These are phyloP conservation scores for Erythrobasidium hasegawianum DNA, from an alignment of 1,284 basidiomycete species.

Conservation along the genomic window DNA sequence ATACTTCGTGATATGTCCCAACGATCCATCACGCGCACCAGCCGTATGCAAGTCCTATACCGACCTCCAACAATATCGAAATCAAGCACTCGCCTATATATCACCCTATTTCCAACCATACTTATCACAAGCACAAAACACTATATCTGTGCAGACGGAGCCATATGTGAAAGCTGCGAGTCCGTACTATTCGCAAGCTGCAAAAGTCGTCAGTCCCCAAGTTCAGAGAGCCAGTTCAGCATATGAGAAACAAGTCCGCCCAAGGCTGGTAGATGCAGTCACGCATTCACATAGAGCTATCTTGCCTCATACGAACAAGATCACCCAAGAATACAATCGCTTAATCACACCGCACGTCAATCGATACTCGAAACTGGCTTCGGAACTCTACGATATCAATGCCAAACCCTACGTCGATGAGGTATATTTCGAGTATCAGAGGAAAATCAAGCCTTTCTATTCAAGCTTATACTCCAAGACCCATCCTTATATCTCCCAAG, in stretches of 20 bases:
- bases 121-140: background rate
- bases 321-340: conserved; percentile 34
- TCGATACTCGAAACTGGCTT: conserved; percentile 14
- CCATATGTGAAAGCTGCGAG: conserved; percentile 19
- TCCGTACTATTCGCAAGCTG: conserved; percentile 36
- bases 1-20: conserved; percentile 33
- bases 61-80: conserved; percentile 22
- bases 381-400: conserved; percentile 35
- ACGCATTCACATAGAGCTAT: conserved; percentile 27
- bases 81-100: conserved; percentile 19
- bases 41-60: conserved; percentile 27
- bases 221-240: background rate
- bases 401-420: conserved; percentile 36
- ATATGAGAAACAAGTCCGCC: conserved; percentile 35
- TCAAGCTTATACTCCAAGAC: background rate
- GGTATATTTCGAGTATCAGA: background rate
- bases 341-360: conserved; percentile 12
- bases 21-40: conserved; percentile 31
- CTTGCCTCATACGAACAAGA: conserved; percentile 19
- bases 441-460: conserved; percentile 12
- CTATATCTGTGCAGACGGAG: conserved; percentile 1
- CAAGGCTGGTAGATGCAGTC: conserved; percentile 30
- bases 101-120: conserved; percentile 25
- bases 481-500: background rate
- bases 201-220: conserved; percentile 17